Evolutionary conservation across 2,329 filamentous ascomycete species (phyloP), one percentile per base, ranked within the genome.

Genomic region (Apiospora hydei): DNA sequence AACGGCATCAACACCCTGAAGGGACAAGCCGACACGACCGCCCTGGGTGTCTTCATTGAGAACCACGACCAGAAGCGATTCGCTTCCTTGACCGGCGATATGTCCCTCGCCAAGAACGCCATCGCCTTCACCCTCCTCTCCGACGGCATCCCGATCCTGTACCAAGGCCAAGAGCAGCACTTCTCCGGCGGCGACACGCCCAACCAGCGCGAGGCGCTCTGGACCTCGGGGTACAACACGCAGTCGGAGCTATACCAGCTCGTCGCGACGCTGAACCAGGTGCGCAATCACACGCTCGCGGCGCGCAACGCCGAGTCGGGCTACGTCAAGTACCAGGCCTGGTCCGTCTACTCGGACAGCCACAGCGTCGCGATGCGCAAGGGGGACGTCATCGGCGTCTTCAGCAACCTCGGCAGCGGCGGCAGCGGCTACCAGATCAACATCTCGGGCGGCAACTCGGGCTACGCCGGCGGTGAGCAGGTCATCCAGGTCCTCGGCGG

Each of bases 101-200:
- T 85, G 57, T n/a, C 34, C 4, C 82, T 88, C 18, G 86, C 84
- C 67, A 85, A 87, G 78, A 90, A 89, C 73, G 71, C 86, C 24
- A 83, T 89, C 71, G 84, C 87, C 1, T 89, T 86, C 77, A 88
- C 83, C 2, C 84, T 90, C 71, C 83, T 90, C 53, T 82, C 81
- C 47, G 86, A 90, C 74, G 72, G 88, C 30, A 88, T 90, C 57
- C 88, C 88, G 0, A 88, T 90, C 78, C 81, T 89, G 53, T 90
- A 90, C 77, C 83, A 89, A 72, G 88, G 88, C 13, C 88, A 90
- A 76, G 88, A 90, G 77, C 88, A 90, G 72, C 85, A 86, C 75
- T 87, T 85, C 77, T 76, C 81, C 21, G 86, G 86, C 30, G 76
- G 71, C 4, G 77, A 53, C 6, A 83, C 83, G 34, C 86, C 86